Base-by-base conservation (phyloP, 2,329 filamentous ascomycete genomes). In the Alternaria triticina region DNA sequence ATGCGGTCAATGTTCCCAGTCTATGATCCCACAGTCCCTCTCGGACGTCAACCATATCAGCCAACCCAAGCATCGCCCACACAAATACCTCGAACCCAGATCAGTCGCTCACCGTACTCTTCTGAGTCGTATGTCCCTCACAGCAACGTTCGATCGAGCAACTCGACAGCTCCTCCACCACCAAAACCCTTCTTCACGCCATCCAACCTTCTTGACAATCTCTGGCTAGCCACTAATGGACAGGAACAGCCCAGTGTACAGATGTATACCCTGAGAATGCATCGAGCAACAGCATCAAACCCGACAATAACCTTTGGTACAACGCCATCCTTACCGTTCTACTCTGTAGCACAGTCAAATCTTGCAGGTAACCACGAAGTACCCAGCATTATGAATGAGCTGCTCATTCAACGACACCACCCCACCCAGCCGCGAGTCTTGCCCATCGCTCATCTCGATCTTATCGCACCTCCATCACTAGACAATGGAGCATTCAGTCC, bases 1-100 rank as follows among this genome's bases (percentile, higher is more conserved):
- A 85, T 91, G 70, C 86, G 87, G 30, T 94, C 91, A 23, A 93
- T 94, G 71, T 94, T 94, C 71, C 91, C 91, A 8, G 85, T 86
- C 28, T 94, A 93, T 74, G 89, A 94, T 72, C 89, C 88, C 4
- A 86, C 85, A 1, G 75, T 92, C 23, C 84, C 90, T 6, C 84
- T 93, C 4, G 84, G 88, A 59, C 87, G 88, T 61, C 91, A 94
- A 73, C 80, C 87, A 50, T 94, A 94, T 79, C 90, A 86, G 52
- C 90, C 91, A 3, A 89, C 87, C 0, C 88, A 90, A 74, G 81
- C 85, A 58, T 88, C 86, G 63, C 89, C 90, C 12, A 86, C 86
- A 1, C 85, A 87, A 30, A 87, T 93, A 52, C 89, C 90, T 6
- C 83, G 85, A 36, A 85, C 86, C 15, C 86, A 89, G 61, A 90